These are phyloP conservation scores for Kwoniella sp. DNA, from an alignment of 768 basidiomycete genomes.

Conservation along the genomic window DNA sequence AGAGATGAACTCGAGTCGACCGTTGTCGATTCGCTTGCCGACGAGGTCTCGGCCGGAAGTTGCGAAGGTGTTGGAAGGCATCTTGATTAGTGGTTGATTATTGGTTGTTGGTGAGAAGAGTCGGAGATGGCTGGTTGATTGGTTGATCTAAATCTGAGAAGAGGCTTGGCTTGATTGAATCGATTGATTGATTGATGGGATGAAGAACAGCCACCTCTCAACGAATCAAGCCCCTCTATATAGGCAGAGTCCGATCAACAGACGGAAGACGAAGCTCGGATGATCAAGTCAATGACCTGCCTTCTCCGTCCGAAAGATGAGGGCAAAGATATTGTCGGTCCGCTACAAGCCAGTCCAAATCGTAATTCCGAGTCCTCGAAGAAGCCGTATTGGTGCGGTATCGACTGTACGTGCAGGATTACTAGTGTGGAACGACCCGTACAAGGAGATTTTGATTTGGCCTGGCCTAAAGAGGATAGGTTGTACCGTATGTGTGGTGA, in stretches of 20 bases:
- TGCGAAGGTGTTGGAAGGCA: constrained; percentile 51
- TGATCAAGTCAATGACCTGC: constrained; percentile 9
- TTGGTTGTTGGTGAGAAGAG: neutral
- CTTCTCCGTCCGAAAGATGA: constrained; percentile 13
- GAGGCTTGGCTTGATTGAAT: constrained; percentile 5
- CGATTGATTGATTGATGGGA: constrained; percentile 6
- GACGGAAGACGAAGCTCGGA: neutral
- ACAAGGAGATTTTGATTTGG: constrained; percentile 6
- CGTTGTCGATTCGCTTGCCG: constrained; percentile 81
- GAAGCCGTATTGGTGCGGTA: neutral
- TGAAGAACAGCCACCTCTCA: constrained; percentile 7
- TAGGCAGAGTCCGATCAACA: neutral
- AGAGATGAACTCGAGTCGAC: constrained; percentile 75
- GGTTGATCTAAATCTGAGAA: neutral
- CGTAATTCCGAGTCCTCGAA: neutral
- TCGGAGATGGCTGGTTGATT: constrained; percentile 1
- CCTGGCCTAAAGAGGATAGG: constrained; percentile 3
- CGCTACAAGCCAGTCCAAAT: constrained; percentile 10
- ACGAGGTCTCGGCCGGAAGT: constrained; percentile 55
- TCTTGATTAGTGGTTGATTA: constrained; percentile 17
- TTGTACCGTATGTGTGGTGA: neutral
- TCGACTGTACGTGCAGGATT: too few relatives aligned
- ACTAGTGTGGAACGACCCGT: neutral
- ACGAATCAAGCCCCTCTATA: constrained; percentile 14
- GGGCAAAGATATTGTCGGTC: neutral